Evolutionary conservation across 228 moss, liverwort and hornwort species (phyloP).

Genomic region (Sphagnum fallax): DNA sequence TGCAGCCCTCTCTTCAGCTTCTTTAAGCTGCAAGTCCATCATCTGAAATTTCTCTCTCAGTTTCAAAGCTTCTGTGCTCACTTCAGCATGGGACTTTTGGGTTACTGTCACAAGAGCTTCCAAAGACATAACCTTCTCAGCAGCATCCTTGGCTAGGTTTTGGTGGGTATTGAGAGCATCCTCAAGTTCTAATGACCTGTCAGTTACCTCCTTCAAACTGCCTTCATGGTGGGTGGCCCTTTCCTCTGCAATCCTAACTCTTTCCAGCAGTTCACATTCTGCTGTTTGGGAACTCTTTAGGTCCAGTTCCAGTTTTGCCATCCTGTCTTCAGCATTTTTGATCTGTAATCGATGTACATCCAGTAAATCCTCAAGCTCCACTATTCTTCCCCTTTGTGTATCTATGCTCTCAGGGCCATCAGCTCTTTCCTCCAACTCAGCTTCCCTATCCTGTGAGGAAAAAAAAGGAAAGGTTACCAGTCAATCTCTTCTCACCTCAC

Average conservation of each 20-base stretch:
- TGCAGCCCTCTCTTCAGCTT: too few species aligned
- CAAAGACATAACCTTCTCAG: slow-evolving; percentile 1
- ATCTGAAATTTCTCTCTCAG: not conserved
- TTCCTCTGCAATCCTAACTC: not conserved
- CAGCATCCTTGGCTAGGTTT: slow-evolving; percentile 7
- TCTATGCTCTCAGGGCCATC: slow-evolving; percentile 8
- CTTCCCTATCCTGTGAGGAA: slow-evolving; percentile 1
- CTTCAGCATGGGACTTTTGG: slow-evolving; percentile 10
- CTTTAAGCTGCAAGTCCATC: too few species aligned
- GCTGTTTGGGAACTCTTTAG: slow-evolving; percentile 7
- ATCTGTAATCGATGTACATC: slow-evolving; percentile 15
- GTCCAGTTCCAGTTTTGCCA: slow-evolving; percentile 19
- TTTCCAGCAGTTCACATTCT: slow-evolving; percentile 20
- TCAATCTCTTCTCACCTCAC: too few species aligned
- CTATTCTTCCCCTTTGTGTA: not conserved
- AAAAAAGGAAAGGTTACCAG: too few species aligned
- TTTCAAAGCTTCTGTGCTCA: too few species aligned
- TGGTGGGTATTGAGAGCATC: slow-evolving; percentile 3
- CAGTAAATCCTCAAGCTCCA: slow-evolving; percentile 10
- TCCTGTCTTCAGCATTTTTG: slow-evolving; percentile 16
- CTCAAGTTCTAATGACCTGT: slow-evolving; percentile 3
- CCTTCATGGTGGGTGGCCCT: slow-evolving; percentile 11
- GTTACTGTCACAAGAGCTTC: slow-evolving; percentile 12
- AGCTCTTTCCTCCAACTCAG: slow-evolving; percentile 16
- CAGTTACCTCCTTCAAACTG: not conserved